A percentile compares a stretch with the other conserved stretches of the same genome.
Evolutionary conservation across 2,329 filamentous ascomycete genomes (phyloP).

Genomic region (Penicillium paneum): DNA sequence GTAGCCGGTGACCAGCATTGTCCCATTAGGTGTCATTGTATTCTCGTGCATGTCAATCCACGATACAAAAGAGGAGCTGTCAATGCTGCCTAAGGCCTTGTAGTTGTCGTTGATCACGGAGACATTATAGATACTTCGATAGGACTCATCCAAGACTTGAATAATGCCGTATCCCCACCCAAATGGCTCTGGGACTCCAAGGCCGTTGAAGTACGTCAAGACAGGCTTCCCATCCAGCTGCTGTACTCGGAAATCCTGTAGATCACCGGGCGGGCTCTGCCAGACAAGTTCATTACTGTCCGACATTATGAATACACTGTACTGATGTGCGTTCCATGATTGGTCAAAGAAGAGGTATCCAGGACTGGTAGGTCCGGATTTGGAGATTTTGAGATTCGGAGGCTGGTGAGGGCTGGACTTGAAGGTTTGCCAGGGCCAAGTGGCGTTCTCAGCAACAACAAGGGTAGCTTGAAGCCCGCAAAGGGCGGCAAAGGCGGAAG

Average conservation of each 20-base stretch:
- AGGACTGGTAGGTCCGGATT: conserved; percentile 23
- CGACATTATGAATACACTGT: conserved; percentile 23
- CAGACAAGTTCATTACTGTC: conserved; percentile 26
- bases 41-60: conserved; percentile 31
- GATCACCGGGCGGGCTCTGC: conserved; percentile 23
- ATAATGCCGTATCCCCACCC: conserved; percentile 25
- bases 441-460: background rate
- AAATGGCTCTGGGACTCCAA: conserved; percentile 19
- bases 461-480: background rate
- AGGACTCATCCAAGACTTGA: conserved; percentile 22
- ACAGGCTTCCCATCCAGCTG: conserved; percentile 25
- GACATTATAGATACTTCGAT: conserved; percentile 27
- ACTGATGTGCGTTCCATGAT: conserved; percentile 15
- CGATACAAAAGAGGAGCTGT: conserved; percentile 16
- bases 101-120: conserved; percentile 18
- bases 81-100: conserved; percentile 17
- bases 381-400: conserved; percentile 14
- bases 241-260: conserved; percentile 26
- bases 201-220: conserved; percentile 28
- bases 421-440: conserved; percentile 1
- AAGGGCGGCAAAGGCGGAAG: background rate
- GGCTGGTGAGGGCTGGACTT: background rate
- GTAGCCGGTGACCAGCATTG: conserved; percentile 27
- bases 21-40: conserved; percentile 24
- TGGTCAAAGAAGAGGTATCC: conserved; percentile 26